Evolutionary conservation across 169 alveolate species (phyloP).

Genomic region (Plasmodium coatneyi): DNA sequence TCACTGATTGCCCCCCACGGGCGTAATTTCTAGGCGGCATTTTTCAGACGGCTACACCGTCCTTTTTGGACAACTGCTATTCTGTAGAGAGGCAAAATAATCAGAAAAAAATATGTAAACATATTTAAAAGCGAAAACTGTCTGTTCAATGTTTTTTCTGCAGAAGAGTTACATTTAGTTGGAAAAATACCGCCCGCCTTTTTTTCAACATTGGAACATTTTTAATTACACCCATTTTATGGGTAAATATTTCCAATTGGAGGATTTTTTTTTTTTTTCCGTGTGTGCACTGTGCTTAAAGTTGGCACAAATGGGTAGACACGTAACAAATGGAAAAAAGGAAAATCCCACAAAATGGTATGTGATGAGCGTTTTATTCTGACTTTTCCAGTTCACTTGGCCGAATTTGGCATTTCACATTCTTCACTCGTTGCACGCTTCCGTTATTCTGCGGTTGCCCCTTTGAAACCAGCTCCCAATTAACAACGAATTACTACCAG

Average conservation of each 20-base stretch:
- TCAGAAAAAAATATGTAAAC: neutral
- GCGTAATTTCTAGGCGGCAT: neutral
- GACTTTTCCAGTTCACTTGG: neutral
- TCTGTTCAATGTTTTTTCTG: constrained; percentile 38
- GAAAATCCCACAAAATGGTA: neutral
- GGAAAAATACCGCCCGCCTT: neutral
- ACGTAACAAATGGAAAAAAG: neutral
- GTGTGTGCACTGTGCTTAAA: neutral
- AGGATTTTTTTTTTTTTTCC: neutral
- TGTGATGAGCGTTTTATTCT: neutral
- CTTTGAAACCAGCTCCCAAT: neutral
- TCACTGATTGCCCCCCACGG: neutral
- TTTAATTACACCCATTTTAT: neutral
- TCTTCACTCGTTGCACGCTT: neutral
- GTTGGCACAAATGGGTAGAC: neutral
- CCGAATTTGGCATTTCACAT: neutral
- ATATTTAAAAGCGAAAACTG: neutral
- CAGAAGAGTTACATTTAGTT: neutral
- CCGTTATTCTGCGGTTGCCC: neutral
- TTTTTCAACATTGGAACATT: neutral
- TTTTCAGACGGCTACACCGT: constrained; percentile 15
- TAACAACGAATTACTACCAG: neutral
- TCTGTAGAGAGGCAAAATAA: neutral
- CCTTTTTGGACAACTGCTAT: neutral
- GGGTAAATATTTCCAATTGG: neutral